A percentile compares a stretch with the other conserved stretches of the same genome.
Conservation (phyloP, 2,329 filamentous ascomycete genomes). For the Endoconidiophora polonica region DNA sequence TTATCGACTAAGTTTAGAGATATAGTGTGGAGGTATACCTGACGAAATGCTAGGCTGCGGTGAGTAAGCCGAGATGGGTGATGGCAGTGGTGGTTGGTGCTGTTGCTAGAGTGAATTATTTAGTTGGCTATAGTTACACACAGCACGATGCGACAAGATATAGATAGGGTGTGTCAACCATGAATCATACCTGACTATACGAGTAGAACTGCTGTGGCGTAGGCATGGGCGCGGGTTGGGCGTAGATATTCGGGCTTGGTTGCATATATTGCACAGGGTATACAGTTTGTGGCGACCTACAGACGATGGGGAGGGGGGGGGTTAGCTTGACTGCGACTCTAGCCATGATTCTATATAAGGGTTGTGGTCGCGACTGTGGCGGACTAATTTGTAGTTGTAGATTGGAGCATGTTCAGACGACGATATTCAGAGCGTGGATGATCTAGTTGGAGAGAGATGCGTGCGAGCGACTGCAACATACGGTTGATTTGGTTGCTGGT, state of each 20-base stretch:
- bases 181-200: constrained; percentile 30
- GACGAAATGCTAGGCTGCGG: constrained; percentile 1
- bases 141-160: too few relatives aligned
- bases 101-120: neutral
- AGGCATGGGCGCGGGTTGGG: neutral
- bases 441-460: too few relatives aligned
- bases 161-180: neutral
- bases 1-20: too few relatives aligned
- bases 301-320: neutral
- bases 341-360: too few relatives aligned
- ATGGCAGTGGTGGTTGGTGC: neutral
- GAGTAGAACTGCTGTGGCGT: constrained; percentile 23
- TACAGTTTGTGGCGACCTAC: neutral
- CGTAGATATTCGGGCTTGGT: neutral
- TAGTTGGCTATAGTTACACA: too few relatives aligned
- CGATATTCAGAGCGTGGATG: too few relatives aligned
- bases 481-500: neutral
- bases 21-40: constrained; percentile 27
- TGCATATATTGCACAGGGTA: neutral
- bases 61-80: constrained; percentile 3
- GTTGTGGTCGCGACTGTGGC: too few relatives aligned
- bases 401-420: too few relatives aligned
- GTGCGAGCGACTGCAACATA: neutral
- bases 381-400: too few relatives aligned
- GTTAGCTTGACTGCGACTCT: too few relatives aligned